Base-by-base conservation (phyloP, 768 basidiomycete genomes). In the Suillus ampliporus region DNA sequence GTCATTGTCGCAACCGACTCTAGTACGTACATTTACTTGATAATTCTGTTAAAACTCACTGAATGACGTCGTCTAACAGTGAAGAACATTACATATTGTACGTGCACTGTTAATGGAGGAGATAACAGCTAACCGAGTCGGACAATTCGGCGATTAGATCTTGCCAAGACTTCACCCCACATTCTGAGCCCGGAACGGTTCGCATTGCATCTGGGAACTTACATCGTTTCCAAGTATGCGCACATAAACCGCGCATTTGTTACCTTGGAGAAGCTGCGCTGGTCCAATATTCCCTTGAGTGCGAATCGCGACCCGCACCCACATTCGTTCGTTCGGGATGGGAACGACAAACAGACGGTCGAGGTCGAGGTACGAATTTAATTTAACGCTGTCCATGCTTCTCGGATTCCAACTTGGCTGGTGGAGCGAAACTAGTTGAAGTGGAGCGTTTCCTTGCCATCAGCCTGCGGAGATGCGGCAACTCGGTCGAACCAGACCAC, bases 1-100 rank as follows among this genome's bases (percentile, higher is more conserved):
- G 86, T 89, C 11, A 83, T 97, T 11, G 94, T 99, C 2, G 89
- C 96, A 3, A 99, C 95, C 1, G 96, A 99, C 77, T 92, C 93
- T 1, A 89, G 93, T 94, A 68, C 69, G 90, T 80, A 40, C 28
- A 5, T 15, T 13, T 31, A 1, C 14, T 41, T 7, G 26, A 37
- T 19, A 1, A 13, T 57, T 26, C 5, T 40, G 47, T 28, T 58
- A 44, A 41, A 48, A n/a, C 38, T 48, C 28, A 43, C 31, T 59
- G 5, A 37, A 23, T n/a, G 46, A 23, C 40, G 47, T 34, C n/a
- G 40, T 57, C 21, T 21, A 28, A 23, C 60, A 89, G 88, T 89
- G 69, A 89, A 89, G 77, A 89, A 89, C 68, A 88, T 88, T 59
- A 86, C 81, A 1, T 87, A 89, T 62, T 87, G 86, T 86, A 66